Conservation (phyloP, 257 asterid species). For the Nicotiana undulata region DNA sequence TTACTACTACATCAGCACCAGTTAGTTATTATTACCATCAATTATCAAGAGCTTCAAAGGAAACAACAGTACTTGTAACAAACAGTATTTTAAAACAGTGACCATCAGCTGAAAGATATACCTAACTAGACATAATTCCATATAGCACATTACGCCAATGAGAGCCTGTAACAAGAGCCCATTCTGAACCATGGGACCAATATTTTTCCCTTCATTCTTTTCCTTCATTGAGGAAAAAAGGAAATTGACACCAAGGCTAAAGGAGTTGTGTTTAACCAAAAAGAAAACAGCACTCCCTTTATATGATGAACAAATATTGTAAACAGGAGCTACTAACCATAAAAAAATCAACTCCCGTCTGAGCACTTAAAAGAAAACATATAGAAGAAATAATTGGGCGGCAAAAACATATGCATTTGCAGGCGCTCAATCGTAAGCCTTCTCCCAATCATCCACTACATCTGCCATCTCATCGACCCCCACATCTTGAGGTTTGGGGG, state of each 20-base stretch:
- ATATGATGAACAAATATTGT: background rate
- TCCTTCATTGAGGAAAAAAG: background rate
- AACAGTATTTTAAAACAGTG: background rate
- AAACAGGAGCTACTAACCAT: background rate
- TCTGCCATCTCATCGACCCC: conserved; percentile 28
- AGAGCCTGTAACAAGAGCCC: background rate
- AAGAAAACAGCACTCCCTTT: background rate
- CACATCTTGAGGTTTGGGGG: conserved; percentile 19
- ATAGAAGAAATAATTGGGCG: background rate
- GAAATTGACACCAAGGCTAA: background rate
- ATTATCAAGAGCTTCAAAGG: background rate
- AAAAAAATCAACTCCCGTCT: background rate
- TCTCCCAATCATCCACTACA: conserved; percentile 93
- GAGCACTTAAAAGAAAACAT: background rate
- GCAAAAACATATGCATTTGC: background rate
- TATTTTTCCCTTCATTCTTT: background rate
- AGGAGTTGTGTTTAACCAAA: background rate
- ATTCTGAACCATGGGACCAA: background rate
- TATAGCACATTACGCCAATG: background rate
- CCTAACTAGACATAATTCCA: background rate
- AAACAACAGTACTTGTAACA: background rate
- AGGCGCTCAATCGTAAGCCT: conserved; percentile 46
- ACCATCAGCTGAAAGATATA: background rate
- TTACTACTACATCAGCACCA: background rate
- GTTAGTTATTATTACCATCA: background rate